Evolutionary conservation across 176 grass and related monocot genomes (phyloP).

Genomic region (Carex kokanica): DNA sequence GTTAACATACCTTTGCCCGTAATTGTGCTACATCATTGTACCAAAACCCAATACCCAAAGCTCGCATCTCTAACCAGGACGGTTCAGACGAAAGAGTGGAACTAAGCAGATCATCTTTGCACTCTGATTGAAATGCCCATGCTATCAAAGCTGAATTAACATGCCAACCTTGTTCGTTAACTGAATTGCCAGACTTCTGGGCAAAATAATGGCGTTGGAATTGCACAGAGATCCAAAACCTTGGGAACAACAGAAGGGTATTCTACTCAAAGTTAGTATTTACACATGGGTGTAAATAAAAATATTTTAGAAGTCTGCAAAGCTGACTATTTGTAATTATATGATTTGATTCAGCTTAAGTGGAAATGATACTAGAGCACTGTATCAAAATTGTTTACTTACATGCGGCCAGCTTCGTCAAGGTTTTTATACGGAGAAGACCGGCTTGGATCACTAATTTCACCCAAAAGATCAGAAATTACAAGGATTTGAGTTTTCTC

Average conservation of each 20-base stretch:
- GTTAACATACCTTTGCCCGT: slow-evolving; percentile 58
- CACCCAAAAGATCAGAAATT: slow-evolving; percentile 78
- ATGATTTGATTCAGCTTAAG: slow-evolving; percentile 5
- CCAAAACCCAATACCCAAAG: slow-evolving; percentile 80
- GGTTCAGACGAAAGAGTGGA: slow-evolving; percentile 68
- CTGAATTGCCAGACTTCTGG: slow-evolving; percentile 35
- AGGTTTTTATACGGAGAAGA: slow-evolving; percentile 80
- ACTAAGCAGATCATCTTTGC: slow-evolving; percentile 96
- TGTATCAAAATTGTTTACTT: slow-evolving; percentile 23
- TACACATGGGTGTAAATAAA: not conserved
- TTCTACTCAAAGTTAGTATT: slow-evolving; percentile 3
- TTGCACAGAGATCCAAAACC: slow-evolving; percentile 93
- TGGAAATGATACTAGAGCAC: slow-evolving; percentile 9
- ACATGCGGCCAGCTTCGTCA: slow-evolving; percentile 84
- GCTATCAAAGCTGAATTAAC: slow-evolving; percentile 67
- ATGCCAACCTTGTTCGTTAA: slow-evolving; percentile 33
- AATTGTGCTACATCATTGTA: slow-evolving; percentile 73
- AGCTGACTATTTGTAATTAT: not conserved
- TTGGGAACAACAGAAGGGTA: slow-evolving; percentile 50
- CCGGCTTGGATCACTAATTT: slow-evolving; percentile 62
- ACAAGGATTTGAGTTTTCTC: slow-evolving; percentile 71
- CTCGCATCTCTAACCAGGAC: slow-evolving; percentile 81
- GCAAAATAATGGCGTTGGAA: slow-evolving; percentile 50
- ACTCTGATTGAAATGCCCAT: slow-evolving; percentile 92
- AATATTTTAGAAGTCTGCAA: slow-evolving; percentile 3